These are phyloP conservation scores for Aspergillus hancockii DNA, from an alignment of 495 filamentous ascomycete genomes.

Conservation along the genomic window DNA sequence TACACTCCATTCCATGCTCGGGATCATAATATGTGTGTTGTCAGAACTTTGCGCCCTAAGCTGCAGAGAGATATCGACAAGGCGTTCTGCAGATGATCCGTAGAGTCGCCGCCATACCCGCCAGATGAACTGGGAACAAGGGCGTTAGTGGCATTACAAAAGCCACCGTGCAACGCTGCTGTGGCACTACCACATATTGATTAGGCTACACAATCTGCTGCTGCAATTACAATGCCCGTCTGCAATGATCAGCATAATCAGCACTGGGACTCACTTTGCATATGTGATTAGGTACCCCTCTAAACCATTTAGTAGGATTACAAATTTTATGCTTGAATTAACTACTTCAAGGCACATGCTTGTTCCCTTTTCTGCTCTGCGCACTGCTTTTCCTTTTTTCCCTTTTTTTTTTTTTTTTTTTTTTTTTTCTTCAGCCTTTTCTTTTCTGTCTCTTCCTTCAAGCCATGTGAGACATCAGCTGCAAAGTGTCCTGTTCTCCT, in stretches of 20 bases:
- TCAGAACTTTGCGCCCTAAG: neutral
- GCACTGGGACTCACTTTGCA: neutral
- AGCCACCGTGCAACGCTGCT: neutral
- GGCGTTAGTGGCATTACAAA: neutral
- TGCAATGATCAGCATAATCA: slow-evolving; percentile 4
- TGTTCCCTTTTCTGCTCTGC: too few species aligned
- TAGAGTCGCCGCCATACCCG: slow-evolving; percentile 6
- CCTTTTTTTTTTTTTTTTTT: neutral
- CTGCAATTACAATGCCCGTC: neutral
- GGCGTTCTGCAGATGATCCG: slow-evolving; percentile 10
- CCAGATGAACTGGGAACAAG: slow-evolving; percentile 3
- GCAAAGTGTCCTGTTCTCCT: slow-evolving; percentile 24
- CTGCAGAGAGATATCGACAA: neutral
- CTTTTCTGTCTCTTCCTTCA: slow-evolving; percentile 1
- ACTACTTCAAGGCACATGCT: neutral
- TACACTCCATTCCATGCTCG: neutral
- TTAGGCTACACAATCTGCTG: slow-evolving; percentile 5
- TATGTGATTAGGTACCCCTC: neutral
- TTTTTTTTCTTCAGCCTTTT: neutral
- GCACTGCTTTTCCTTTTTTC: neutral
- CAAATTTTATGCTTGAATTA: neutral
- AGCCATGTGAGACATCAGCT: slow-evolving; percentile 40
- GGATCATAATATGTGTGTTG: too few species aligned
- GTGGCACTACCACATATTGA: neutral
- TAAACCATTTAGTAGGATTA: neutral